Percentiles rank a stretch among this genome's conserved stretches.
phyloP scores from a whole-genome alignment of 2,329 filamentous ascomycete species.

The Sordariomycetes sp. region DNA sequence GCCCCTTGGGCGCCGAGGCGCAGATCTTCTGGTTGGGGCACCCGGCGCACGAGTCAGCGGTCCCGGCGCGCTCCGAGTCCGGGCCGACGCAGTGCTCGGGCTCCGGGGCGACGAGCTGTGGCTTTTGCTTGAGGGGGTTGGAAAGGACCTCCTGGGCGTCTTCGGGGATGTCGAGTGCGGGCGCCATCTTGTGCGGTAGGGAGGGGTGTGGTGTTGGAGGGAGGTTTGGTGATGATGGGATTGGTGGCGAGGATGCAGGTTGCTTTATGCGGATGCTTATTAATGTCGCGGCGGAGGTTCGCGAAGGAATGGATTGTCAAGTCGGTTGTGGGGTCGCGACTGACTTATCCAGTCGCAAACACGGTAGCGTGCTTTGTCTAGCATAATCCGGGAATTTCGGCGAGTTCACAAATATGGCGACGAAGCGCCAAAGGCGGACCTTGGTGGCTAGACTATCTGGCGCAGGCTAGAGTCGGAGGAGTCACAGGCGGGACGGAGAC shows the following conservation, averaged over 20 bases:
- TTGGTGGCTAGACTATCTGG: not conserved
- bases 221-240: not conserved
- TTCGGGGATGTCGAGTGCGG: slow-evolving; percentile 51
- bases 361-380: no score
- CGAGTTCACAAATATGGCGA: not conserved
- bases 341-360: no score
- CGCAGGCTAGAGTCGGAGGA: not conserved
- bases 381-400: no score
- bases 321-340: not conserved
- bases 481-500: not conserved
- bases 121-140: slow-evolving; percentile 64
- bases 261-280: slow-evolving; percentile 8
- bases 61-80: slow-evolving; percentile 57
- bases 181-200: slow-evolving; percentile 50
- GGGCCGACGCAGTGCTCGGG: slow-evolving; percentile 95
- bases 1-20: slow-evolving; percentile 85
- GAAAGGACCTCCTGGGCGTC: slow-evolving; percentile 56
- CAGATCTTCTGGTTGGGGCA: slow-evolving; percentile 96
- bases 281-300: slow-evolving; percentile 6
- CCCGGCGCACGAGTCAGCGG: slow-evolving; percentile 75
- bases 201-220: not conserved
- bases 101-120: slow-evolving; percentile 83
- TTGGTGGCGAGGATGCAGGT: slow-evolving; percentile 4
- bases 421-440: not conserved
- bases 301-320: not conserved